Percentiles rank a stretch among this genome's conserved stretches.
phyloP scores from a whole-genome alignment of 257 asterid genomes.

The Agastache rugosa region DNA sequence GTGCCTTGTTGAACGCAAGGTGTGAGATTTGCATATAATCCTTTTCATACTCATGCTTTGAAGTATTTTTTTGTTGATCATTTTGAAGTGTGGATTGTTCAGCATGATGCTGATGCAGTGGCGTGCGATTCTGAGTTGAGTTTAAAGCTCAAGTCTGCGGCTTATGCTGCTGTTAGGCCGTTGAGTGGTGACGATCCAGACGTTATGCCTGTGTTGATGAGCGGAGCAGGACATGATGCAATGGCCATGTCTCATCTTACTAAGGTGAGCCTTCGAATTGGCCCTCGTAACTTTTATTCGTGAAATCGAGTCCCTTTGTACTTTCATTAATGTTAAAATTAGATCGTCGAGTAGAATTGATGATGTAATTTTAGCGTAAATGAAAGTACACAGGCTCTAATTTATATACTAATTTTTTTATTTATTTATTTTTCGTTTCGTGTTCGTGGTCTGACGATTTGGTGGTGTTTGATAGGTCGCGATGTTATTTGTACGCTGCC shows the following conservation, averaged over 20 bases:
- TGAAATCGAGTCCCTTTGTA: too few species aligned
- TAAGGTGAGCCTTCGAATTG: constrained; percentile 42
- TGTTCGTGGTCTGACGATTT: constrained; percentile 28
- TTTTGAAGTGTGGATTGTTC: constrained; percentile 38
- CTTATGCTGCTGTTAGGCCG: constrained; percentile 61
- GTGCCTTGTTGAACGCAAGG: constrained; percentile 86
- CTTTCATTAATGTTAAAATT: too few species aligned
- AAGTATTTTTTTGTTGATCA: constrained; percentile 34
- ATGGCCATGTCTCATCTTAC: constrained; percentile 98
- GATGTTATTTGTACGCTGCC: constrained; percentile 94
- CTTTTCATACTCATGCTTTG: not conserved
- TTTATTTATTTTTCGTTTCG: too few species aligned
- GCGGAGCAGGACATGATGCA: constrained; percentile 99
- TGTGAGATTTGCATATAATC: constrained; percentile 38
- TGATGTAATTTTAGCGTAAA: too few species aligned
- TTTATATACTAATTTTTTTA: not conserved
- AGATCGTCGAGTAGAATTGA: too few species aligned
- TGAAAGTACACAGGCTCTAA: too few species aligned
- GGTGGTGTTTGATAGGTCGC: constrained; percentile 59
- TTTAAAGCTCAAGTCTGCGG: constrained; percentile 72
- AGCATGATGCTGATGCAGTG: constrained; percentile 95
- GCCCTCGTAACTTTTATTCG: not conserved
- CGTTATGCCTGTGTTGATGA: constrained; percentile 78
- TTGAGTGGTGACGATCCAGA: constrained; percentile 58
- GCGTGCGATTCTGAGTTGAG: constrained; percentile 73